Conservation (phyloP, 1,284 basidiomycete species). For the Volvariella volvacea region DNA sequence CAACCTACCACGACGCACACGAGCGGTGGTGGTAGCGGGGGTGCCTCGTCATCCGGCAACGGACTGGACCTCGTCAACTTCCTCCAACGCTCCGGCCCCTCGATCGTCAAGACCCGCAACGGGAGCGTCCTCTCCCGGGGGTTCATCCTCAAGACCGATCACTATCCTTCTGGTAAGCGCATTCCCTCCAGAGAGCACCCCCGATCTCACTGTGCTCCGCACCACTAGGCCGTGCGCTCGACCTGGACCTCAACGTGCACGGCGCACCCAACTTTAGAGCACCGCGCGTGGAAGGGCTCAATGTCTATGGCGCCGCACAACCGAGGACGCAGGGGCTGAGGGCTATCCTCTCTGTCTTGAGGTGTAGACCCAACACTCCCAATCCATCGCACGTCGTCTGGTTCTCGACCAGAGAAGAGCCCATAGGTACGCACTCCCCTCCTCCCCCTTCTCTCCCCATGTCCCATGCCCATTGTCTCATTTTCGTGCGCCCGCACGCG, state of each 20-base stretch:
- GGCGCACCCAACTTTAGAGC: conserved; percentile 96
- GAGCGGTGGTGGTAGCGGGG: too few species aligned
- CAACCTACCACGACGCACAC: too few species aligned
- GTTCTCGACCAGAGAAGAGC: conserved; percentile 83
- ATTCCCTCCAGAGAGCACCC: conserved; percentile 11
- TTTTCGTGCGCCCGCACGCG: too few species aligned
- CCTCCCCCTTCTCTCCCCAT: background rate
- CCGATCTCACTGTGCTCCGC: background rate
- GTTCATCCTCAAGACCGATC: conserved; percentile 91
- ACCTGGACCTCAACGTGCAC: conserved; percentile 88
- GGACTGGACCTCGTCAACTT: conserved; percentile 46
- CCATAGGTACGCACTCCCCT: conserved; percentile 54
- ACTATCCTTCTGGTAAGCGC: conserved; percentile 73
- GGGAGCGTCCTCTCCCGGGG: conserved; percentile 88
- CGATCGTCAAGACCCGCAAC: conserved; percentile 80
- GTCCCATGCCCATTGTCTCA: background rate
- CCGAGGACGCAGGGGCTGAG: conserved; percentile 91
- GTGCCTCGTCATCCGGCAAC: too few species aligned
- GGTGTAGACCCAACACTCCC: conserved; percentile 61
- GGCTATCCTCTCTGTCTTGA: conserved; percentile 85
- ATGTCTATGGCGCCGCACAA: conserved; percentile 92
- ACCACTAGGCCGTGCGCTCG: conserved; percentile 70
- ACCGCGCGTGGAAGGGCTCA: conserved; percentile 68
- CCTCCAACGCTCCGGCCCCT: conserved; percentile 57
- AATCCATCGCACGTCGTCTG: conserved; percentile 72